These are phyloP conservation scores for Jaenimonas drosophilae DNA, from an alignment of 208 protist genomes.

Conservation along the genomic window DNA sequence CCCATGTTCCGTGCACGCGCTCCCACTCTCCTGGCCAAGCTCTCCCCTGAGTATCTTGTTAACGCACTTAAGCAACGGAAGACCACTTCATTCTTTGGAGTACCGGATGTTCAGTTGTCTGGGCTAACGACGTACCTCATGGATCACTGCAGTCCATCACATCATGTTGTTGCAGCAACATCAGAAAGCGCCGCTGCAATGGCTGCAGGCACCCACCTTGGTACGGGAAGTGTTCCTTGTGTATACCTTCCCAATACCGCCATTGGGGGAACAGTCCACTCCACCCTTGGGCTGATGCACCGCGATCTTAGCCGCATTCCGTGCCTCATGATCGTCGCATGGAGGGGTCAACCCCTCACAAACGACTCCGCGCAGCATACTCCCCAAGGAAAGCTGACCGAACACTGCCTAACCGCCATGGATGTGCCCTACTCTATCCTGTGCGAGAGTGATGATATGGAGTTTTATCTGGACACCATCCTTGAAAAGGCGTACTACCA, in stretches of 20 bases:
- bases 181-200: slow-evolving; percentile 77
- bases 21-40: slow-evolving; percentile 7
- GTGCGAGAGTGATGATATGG: slow-evolving; percentile 29
- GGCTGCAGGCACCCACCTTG: slow-evolving; percentile 72
- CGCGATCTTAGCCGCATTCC: slow-evolving; percentile 67
- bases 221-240: slow-evolving; percentile 53
- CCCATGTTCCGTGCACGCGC: too few species aligned
- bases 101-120: slow-evolving; percentile 78
- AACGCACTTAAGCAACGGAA: slow-evolving; percentile 24
- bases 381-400: slow-evolving; percentile 49
- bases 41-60: slow-evolving; percentile 35
- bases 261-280: slow-evolving; percentile 69
- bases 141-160: slow-evolving; percentile 22
- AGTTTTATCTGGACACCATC: slow-evolving; percentile 24
- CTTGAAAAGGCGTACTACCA: slow-evolving; percentile 52
- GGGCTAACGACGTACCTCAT: slow-evolving; percentile 74
- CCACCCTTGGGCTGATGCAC: slow-evolving; percentile 56
- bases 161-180: slow-evolving; percentile 77
- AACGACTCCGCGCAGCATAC: slow-evolving; percentile 66
- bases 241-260: slow-evolving; percentile 77
- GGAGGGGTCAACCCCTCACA: slow-evolving; percentile 49
- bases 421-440: slow-evolving; percentile 58
- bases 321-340: slow-evolving; percentile 75
- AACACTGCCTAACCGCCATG: slow-evolving; percentile 30
- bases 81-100: slow-evolving; percentile 68